These are phyloP conservation scores for Erucastrum elatum DNA, from an alignment of 345 rosid species.

Conservation along the genomic window DNA sequence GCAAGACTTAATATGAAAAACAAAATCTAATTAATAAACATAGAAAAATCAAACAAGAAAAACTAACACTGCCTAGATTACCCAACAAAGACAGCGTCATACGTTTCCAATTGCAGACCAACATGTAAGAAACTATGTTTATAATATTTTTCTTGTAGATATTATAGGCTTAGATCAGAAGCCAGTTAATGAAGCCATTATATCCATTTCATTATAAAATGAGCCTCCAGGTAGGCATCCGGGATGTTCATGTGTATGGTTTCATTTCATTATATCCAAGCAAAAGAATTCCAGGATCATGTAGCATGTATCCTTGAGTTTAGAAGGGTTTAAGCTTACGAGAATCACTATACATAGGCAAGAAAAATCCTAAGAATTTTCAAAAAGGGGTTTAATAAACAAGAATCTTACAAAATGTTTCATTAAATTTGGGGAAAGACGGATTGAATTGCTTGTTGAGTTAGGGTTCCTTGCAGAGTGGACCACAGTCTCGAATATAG, in stretches of 20 bases:
- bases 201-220: neutral
- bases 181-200: neutral
- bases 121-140: neutral
- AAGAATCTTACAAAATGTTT: neutral
- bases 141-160: neutral
- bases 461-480: slow-evolving; percentile 41
- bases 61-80: neutral
- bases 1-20: slow-evolving; percentile 22
- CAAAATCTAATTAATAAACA: slow-evolving; percentile 18
- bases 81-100: neutral
- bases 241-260: neutral
- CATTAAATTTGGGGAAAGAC: neutral
- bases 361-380: neutral
- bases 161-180: neutral
- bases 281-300: neutral
- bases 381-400: neutral
- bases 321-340: neutral
- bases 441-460: slow-evolving; percentile 34
- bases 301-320: slow-evolving; percentile 2
- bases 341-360: neutral
- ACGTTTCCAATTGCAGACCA: neutral
- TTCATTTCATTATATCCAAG: neutral
- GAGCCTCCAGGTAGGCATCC: neutral
- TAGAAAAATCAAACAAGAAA: slow-evolving; percentile 11
- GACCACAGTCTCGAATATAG: slow-evolving; percentile 35